These are phyloP conservation scores for Stygiomarasmius scandens DNA, from an alignment of 1,284 basidiomycete genomes.

Conservation along the genomic window DNA sequence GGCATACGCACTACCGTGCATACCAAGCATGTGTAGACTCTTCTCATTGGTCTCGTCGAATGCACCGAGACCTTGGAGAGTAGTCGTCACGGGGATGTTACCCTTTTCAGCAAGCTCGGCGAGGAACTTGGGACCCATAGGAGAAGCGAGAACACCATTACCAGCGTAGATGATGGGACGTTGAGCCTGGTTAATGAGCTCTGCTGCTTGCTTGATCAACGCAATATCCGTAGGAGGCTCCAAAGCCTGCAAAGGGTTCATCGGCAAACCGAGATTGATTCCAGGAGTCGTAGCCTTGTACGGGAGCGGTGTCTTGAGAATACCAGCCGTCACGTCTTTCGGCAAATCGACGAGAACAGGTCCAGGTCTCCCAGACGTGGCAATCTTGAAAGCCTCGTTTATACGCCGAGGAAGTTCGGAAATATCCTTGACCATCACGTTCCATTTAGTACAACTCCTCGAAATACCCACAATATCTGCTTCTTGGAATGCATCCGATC, in stretches of 20 bases:
- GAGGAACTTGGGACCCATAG: slow-evolving; percentile 84
- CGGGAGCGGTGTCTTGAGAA: slow-evolving; percentile 86
- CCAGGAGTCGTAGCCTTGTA: slow-evolving; percentile 90
- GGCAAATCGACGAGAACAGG: slow-evolving; percentile 97
- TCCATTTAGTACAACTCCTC: slow-evolving; percentile 98
- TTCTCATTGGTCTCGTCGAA: slow-evolving; percentile 91
- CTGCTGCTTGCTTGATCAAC: slow-evolving; percentile 82
- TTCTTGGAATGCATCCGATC: slow-evolving; percentile 98
- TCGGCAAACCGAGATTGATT: slow-evolving; percentile 74
- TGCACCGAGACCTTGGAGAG: slow-evolving; percentile 92
- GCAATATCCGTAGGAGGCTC: slow-evolving; percentile 66
- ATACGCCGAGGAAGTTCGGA: slow-evolving; percentile 92
- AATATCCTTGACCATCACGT: slow-evolving; percentile 99
- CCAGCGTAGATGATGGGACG: slow-evolving; percentile 95
- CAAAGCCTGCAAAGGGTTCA: slow-evolving; percentile 66
- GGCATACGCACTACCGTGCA: slow-evolving; percentile 98
- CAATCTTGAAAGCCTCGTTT: slow-evolving; percentile 99
- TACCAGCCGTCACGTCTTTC: slow-evolving; percentile 95
- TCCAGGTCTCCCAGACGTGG: slow-evolving; percentile 93
- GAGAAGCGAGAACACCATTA: slow-evolving; percentile 85
- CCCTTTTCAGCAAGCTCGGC: slow-evolving; percentile 81
- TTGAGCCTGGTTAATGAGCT: slow-evolving; percentile 90
- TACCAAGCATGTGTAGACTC: slow-evolving; percentile 97
- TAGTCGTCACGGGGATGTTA: slow-evolving; percentile 97
- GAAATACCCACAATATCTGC: slow-evolving; percentile 97